Evolutionary conservation across 768 basidiomycete species (phyloP), one percentile per base, ranked within the genome.

Genomic region (Tulasnella sp.): DNA sequence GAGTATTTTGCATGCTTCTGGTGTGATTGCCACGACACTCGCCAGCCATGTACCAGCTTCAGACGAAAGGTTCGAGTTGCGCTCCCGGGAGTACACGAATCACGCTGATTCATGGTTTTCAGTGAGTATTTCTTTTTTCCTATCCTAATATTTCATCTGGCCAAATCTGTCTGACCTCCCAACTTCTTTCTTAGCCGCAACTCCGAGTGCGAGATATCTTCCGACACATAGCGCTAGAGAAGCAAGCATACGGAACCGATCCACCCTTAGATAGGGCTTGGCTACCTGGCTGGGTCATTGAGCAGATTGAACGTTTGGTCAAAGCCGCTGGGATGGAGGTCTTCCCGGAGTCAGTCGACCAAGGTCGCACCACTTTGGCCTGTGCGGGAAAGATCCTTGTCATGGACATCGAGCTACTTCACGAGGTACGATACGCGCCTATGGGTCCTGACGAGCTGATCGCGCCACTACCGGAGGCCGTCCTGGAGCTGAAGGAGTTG

Each of bases 351-450:
- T 66, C 66, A 15, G 77, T 80, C 48, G 71, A 71, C 19, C 74
- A 75, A 38, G 78, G 77, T 15, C 73, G 73, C 24, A 72, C 77
- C 42, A 82, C 77, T 0, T 72, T 87, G 41, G 77, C 84, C 19
- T 77, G 88, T 38, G 88, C 82, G 3, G 88, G 88, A 1, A 87
- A 87, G 68, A 81, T 88, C n/a, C 73, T 90, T 9, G 86, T 89
- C 32, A 72, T 89, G 56, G 88, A 90, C 67, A 76, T 88, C 61
- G 83, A 86, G 64, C 78, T 90, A 63, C 67, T 73, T 13, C 69
- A 83, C 60, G 9, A 34, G 9, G 34, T 32, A 13, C 27, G 10
- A 44, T 29, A 72, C 78, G 61, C 72, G 69, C 23, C 60, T 17
- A 67, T 68, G 10, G 68, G 76, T 47, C 68, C 73, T 0, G 63